phyloP scores from a whole-genome alignment of 345 rosid species.

The Eucalyptus sideroxylon region DNA sequence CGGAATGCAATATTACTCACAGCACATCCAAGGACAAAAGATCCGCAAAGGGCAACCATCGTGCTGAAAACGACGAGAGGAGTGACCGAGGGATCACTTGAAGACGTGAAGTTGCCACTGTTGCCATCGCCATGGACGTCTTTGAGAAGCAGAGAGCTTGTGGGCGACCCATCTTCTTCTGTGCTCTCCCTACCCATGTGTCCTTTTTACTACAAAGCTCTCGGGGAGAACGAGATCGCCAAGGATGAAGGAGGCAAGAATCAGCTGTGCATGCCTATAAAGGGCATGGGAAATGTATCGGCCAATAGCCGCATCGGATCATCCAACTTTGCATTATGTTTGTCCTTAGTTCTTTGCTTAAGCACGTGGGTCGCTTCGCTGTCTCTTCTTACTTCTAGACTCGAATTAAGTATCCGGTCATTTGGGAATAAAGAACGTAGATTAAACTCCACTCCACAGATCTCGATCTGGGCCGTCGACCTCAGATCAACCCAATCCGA shows the following conservation, averaged over 20 bases:
- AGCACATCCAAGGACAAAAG: conserved; percentile 11
- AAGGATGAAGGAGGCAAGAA: not conserved
- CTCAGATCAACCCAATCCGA: not conserved
- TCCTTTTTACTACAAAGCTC: not conserved
- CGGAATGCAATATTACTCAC: conserved; percentile 10
- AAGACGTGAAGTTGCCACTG: not conserved
- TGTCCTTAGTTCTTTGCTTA: not conserved
- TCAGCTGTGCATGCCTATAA: not conserved
- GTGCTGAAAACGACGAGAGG: conserved; percentile 26
- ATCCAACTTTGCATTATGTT: not conserved
- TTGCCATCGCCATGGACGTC: not conserved
- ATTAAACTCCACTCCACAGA: not conserved
- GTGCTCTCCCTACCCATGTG: not conserved
- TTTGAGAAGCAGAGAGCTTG: not conserved
- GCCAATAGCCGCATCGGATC: not conserved
- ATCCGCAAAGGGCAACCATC: conserved; percentile 22
- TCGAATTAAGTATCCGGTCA: not conserved
- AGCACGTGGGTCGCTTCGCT: not conserved
- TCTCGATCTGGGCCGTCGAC: not conserved
- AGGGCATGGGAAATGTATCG: not conserved
- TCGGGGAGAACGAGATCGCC: not conserved
- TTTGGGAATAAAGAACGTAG: not conserved
- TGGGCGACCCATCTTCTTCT: not conserved
- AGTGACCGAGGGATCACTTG: not conserved
- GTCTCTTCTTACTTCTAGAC: not conserved